Percentiles rank a stretch among this genome's conserved stretches.
Evolutionary conservation across 1,139 yeast genomes (phyloP).

Genomic region (Pneumocystis oryctolagi): DNA sequence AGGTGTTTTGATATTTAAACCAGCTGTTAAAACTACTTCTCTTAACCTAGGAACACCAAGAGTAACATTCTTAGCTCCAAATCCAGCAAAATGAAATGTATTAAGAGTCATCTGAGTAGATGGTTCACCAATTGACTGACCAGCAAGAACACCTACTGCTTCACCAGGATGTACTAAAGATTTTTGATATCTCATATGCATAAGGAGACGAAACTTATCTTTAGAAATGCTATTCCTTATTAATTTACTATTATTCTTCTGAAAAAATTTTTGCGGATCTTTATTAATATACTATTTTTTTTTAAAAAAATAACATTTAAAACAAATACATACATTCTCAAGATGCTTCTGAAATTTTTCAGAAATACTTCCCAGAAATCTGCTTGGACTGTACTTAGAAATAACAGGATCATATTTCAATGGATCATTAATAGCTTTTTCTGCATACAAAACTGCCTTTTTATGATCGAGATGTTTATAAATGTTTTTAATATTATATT

Average conservation of each 20-base stretch:
- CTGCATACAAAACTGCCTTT: conserved; percentile 61
- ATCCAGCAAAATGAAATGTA: conserved; percentile 99
- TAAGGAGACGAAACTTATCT: conserved; percentile 84
- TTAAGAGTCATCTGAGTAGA: conserved; percentile 98
- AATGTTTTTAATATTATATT: conserved; percentile 71
- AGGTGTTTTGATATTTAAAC: conserved; percentile 88
- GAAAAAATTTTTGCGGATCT: conserved; percentile 1
- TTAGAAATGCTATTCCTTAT: conserved; percentile 43
- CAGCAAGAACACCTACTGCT: conserved; percentile 94
- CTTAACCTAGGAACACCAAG: conserved; percentile 99
- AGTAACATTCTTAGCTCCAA: conserved; percentile 99
- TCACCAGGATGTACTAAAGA: conserved; percentile 93
- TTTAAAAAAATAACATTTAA: neutral
- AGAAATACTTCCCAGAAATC: conserved; percentile 82
- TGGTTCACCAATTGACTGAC: conserved; percentile 98
- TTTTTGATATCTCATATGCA: conserved; percentile 97
- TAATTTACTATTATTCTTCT: conserved; percentile 32
- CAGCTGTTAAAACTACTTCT: conserved; percentile 98
- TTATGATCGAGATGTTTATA: conserved; percentile 69
- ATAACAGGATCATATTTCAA: conserved; percentile 85
- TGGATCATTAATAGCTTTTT: conserved; percentile 62
- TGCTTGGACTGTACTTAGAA: conserved; percentile 72
- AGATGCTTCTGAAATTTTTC: conserved; percentile 74
- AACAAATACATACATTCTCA: conserved; percentile 29
- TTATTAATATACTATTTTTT: neutral